Base-by-base conservation (phyloP, 495 filamentous ascomycete species). In the Podospora anserina region DNA sequence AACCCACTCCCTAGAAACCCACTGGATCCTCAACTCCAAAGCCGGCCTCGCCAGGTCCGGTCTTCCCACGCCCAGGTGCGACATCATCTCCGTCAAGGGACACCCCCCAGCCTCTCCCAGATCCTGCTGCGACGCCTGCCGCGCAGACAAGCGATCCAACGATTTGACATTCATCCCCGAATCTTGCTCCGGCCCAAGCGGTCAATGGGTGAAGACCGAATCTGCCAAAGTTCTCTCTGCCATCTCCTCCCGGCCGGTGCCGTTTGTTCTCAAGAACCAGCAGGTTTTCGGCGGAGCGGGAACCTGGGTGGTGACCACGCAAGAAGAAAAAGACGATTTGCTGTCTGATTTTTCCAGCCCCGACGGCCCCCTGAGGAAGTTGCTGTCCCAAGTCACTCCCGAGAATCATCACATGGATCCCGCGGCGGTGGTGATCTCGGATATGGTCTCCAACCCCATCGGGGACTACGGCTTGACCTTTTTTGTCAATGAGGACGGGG, bases 241-340 rank as follows among this genome's bases (percentile, higher is more conserved):
- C 7, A 54, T 79, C 30, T 53, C 62, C 6, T 20, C n/a, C 18
- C 66, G 72, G 4, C 32, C 65, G 13, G 19, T 74, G 0, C 78
- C 77, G 13, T 79, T 80, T 20, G 77, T 80, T 18, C 19, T 79
- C 61, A 79, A 80, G 65, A 78, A 69, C 4, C 78, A 80, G 20
- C 78, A 80, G 60, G 71, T 76, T 30, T 78, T 74, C 63, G 74
- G 74, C n/a, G 77, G 77, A 9, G 76, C 75, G 4, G 78, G 78
- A 19, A 78, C 77, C n/a, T 80, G 72, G 70, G 66, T 79, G 0
- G 67, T 80, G 6, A 58, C 34, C 11, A 49, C 54, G 0, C 61
- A 74, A 18, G 65, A 69, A 6, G 49, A 78, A 5, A 75, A 74
- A n/a, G 4, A 23, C 16, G 58, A 74, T 6, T 15, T 78, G 11